Percentiles rank a stretch among this genome's conserved stretches.
These are phyloP conservation scores for Pseudocercospora ulei DNA, from an alignment of 2,329 filamentous ascomycete species.

Conservation along the genomic window DNA sequence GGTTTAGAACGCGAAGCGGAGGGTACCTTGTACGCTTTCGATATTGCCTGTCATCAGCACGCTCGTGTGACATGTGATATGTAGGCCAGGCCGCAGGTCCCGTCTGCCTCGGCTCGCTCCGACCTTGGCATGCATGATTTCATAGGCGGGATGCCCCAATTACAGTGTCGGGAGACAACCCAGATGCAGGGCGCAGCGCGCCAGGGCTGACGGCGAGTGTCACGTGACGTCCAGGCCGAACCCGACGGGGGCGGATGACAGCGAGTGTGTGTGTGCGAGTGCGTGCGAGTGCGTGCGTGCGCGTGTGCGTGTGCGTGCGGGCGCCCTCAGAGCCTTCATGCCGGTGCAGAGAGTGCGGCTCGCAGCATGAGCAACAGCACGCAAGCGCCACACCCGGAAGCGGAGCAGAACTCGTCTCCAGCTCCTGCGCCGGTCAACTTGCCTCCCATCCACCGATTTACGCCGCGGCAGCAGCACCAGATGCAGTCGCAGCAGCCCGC, in stretches of 20 bases:
- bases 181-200: constrained; percentile 6
- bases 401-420: constrained; percentile 13
- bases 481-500: constrained; percentile 25
- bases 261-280: neutral
- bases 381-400: constrained; percentile 13
- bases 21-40: too few relatives aligned
- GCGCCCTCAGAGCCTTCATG: constrained; percentile 1
- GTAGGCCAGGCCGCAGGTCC: too few relatives aligned
- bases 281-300: neutral
- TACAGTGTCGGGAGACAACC: constrained; percentile 4
- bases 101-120: constrained; percentile 1
- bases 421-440: constrained; percentile 14
- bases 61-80: too few relatives aligned
- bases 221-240: constrained; percentile 7
- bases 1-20: too few relatives aligned
- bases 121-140: constrained; percentile 2
- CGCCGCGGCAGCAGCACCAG: constrained; percentile 16
- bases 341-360: constrained; percentile 1
- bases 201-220: constrained; percentile 6
- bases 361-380: constrained; percentile 9
- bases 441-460: constrained; percentile 28
- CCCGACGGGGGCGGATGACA: neutral
- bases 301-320: neutral
- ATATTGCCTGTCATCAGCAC: too few relatives aligned
- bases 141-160: constrained; percentile 4